Percentiles rank a stretch among this genome's conserved stretches.
Conservation (phyloP, 106 monocot genomes). For the Allium sativum region DNA sequence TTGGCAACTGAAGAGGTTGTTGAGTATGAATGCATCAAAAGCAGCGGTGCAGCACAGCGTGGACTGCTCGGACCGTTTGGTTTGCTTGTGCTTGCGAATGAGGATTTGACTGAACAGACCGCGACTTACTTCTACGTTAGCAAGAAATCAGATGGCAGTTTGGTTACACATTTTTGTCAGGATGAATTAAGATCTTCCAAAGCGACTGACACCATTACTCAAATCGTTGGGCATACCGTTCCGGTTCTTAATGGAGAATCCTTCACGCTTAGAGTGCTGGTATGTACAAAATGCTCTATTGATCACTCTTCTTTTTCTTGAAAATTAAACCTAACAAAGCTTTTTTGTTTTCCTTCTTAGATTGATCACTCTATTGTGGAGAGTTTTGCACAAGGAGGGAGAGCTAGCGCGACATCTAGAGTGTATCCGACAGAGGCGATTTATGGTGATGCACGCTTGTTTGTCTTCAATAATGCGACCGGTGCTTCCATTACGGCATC, state of each 20-base stretch:
- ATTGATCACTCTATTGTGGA: slow-evolving; percentile 85
- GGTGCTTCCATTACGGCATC: slow-evolving; percentile 23
- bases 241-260: slow-evolving; percentile 69
- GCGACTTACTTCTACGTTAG: slow-evolving; percentile 51
- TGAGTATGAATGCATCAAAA: slow-evolving; percentile 44
- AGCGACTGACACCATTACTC: slow-evolving; percentile 47
- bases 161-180: slow-evolving; percentile 52
- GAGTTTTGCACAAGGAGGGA: slow-evolving; percentile 66
- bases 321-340: neutral
- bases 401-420: slow-evolving; percentile 53
- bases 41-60: slow-evolving; percentile 25
- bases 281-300: too few relatives aligned
- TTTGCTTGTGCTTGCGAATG: slow-evolving; percentile 43
- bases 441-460: slow-evolving; percentile 28
- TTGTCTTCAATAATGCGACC: slow-evolving; percentile 83
- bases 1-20: slow-evolving; percentile 21
- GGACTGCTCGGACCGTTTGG: slow-evolving; percentile 50
- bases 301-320: neutral
- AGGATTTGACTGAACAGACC: slow-evolving; percentile 30
- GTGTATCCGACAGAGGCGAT: slow-evolving; percentile 68
- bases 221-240: slow-evolving; percentile 46
- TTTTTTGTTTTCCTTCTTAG: slow-evolving; percentile 15
- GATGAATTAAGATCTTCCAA: slow-evolving; percentile 32
- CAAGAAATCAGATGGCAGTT: slow-evolving; percentile 13
- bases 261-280: slow-evolving; percentile 46